phyloP scores from a whole-genome alignment of 352 stramenopile species.

The Globisporangium cystogenes region DNA sequence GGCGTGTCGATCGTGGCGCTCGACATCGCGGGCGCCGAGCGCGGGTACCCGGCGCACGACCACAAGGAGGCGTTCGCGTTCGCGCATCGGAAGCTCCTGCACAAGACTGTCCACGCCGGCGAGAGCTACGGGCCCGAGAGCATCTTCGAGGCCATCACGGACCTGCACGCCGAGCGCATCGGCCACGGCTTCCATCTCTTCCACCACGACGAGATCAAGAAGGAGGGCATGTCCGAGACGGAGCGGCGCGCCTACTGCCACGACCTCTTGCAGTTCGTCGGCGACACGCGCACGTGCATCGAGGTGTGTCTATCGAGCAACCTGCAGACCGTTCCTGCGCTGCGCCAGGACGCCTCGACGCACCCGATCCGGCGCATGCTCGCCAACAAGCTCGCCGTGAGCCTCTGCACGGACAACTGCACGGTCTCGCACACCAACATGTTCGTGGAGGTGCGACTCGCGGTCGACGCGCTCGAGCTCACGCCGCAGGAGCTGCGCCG shows the following conservation, averaged over 20 bases:
- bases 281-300: constrained; percentile 73
- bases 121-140: constrained; percentile 85
- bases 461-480: constrained; percentile 75
- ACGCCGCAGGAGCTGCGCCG: constrained; percentile 63
- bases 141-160: constrained; percentile 84
- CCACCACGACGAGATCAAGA: constrained; percentile 66
- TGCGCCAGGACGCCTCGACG: constrained; percentile 60
- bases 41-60: constrained; percentile 73
- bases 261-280: constrained; percentile 80
- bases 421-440: constrained; percentile 86
- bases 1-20: constrained; percentile 79
- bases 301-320: constrained; percentile 88
- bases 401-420: constrained; percentile 86
- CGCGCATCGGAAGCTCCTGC: constrained; percentile 85
- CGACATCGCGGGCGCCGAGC: constrained; percentile 82
- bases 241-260: constrained; percentile 65
- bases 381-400: constrained; percentile 74
- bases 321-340: constrained; percentile 76
- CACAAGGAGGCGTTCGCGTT: constrained; percentile 81
- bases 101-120: constrained; percentile 86
- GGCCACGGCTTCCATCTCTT: constrained; percentile 85
- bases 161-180: constrained; percentile 83
- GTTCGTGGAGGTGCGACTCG: constrained; percentile 73
- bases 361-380: constrained; percentile 83
- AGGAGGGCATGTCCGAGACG: constrained; percentile 35